These are phyloP conservation scores for Nannizziopsis barbatae DNA, from an alignment of 2,329 filamentous ascomycete genomes.

Conservation along the genomic window DNA sequence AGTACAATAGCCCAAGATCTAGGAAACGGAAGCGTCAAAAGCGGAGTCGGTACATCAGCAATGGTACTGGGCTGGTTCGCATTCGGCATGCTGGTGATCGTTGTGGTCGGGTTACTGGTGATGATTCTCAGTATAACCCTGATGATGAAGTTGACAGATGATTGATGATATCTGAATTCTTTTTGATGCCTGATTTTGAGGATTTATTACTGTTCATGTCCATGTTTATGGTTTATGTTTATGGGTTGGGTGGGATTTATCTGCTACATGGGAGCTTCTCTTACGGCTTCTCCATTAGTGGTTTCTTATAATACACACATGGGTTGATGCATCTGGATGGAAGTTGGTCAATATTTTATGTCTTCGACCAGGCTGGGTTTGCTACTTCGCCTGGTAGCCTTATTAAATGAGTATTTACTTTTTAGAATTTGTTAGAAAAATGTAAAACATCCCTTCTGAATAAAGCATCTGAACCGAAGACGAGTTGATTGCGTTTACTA, in stretches of 20 bases:
- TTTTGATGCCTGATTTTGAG: not conserved
- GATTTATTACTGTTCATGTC: slow-evolving; percentile 3
- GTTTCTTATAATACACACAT: too few relatives aligned
- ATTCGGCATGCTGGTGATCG: slow-evolving; percentile 83
- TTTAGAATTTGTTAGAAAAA: too few relatives aligned
- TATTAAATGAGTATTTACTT: too few relatives aligned
- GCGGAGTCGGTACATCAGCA: slow-evolving; percentile 81
- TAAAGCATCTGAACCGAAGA: too few relatives aligned
- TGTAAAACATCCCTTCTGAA: too few relatives aligned
- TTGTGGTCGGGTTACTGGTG: slow-evolving; percentile 84
- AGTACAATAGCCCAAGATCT: slow-evolving; percentile 88
- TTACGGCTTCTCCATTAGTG: not conserved
- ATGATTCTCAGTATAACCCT: slow-evolving; percentile 93
- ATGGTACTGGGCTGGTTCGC: slow-evolving; percentile 99
- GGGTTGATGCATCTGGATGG: too few relatives aligned
- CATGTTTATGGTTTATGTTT: not conserved
- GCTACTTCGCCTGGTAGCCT: too few relatives aligned
- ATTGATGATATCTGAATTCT: slow-evolving; percentile 17
- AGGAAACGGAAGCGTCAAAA: slow-evolving; percentile 76
- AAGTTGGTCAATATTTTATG: too few relatives aligned
- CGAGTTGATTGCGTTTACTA: too few relatives aligned
- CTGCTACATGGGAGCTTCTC: not conserved
- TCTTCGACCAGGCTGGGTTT: too few relatives aligned
- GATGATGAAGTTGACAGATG: slow-evolving; percentile 49
- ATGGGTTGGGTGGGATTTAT: not conserved